Conservation (phyloP, 768 basidiomycete genomes). For the Clitopilus passeckerianus region DNA sequence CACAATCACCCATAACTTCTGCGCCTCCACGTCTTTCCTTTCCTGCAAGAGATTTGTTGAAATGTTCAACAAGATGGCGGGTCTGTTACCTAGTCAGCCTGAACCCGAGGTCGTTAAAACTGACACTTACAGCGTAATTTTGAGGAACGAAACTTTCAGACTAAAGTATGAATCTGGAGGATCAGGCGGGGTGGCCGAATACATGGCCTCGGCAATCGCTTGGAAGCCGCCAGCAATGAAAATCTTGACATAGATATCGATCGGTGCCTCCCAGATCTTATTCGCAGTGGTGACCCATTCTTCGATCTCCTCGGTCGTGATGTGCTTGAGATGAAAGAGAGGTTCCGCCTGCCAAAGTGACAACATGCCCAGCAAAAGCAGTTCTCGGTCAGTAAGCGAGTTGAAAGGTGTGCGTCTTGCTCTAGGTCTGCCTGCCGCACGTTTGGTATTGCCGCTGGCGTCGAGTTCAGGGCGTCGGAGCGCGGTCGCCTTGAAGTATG, state of each 20-base stretch:
- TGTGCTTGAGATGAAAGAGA: constrained; percentile 46
- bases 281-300: constrained; percentile 43
- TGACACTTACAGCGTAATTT: constrained; percentile 38
- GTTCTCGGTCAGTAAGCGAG: constrained; percentile 62
- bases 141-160: constrained; percentile 39
- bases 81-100: constrained; percentile 23
- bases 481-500: constrained; percentile 35
- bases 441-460: constrained; percentile 46
- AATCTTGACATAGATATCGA: constrained; percentile 63
- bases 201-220: constrained; percentile 36
- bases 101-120: not conserved
- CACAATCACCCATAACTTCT: constrained; percentile 67
- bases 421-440: constrained; percentile 53
- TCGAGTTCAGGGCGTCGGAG: constrained; percentile 61
- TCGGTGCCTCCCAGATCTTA: constrained; percentile 56
- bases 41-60: constrained; percentile 53
- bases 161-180: constrained; percentile 29
- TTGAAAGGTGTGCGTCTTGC: constrained; percentile 50
- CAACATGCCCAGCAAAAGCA: constrained; percentile 65
- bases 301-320: constrained; percentile 33
- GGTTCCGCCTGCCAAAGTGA: constrained; percentile 61
- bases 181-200: constrained; percentile 36
- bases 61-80: constrained; percentile 41
- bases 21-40: constrained; percentile 55
- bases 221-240: constrained; percentile 49